Conservation (phyloP, 163 green algal species). For the Prototheca wickerhamii region DNA sequence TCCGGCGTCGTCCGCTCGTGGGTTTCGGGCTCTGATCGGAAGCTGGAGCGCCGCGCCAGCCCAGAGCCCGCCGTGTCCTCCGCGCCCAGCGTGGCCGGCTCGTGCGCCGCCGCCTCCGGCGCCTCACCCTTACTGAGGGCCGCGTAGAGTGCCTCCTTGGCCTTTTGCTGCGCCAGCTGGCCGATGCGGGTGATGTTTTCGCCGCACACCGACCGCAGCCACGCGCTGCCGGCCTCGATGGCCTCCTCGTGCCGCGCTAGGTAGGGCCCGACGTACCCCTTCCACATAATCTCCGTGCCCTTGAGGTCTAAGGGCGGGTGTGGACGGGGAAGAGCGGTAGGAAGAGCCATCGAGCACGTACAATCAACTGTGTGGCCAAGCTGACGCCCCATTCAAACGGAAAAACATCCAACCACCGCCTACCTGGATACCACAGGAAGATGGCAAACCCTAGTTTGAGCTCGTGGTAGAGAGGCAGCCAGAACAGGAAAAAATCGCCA, state of each 20-base stretch:
- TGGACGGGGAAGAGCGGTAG: background rate
- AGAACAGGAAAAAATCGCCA: slow-evolving; percentile 32
- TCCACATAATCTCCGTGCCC: background rate
- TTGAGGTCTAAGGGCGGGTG: background rate
- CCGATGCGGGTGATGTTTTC: background rate
- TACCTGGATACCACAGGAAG: slow-evolving; percentile 65
- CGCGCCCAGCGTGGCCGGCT: too few species aligned
- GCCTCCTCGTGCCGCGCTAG: background rate
- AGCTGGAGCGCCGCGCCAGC: too few species aligned
- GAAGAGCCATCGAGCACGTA: too few species aligned
- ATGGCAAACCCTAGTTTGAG: slow-evolving; percentile 66
- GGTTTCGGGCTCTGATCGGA: too few species aligned
- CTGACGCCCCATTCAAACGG: too few species aligned
- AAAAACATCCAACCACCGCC: background rate
- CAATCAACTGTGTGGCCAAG: too few species aligned
- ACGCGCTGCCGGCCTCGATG: background rate
- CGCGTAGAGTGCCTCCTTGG: too few species aligned
- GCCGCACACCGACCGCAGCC: too few species aligned
- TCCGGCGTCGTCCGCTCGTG: background rate
- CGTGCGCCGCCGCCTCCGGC: too few species aligned
- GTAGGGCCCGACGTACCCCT: background rate
- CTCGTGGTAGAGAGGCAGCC: slow-evolving; percentile 68
- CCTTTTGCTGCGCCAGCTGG: background rate
- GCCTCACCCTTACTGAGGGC: too few species aligned
- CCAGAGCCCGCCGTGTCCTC: too few species aligned